These are phyloP conservation scores for Yamadazyma olivae DNA, from an alignment of 805 yeast species.

Conservation along the genomic window DNA sequence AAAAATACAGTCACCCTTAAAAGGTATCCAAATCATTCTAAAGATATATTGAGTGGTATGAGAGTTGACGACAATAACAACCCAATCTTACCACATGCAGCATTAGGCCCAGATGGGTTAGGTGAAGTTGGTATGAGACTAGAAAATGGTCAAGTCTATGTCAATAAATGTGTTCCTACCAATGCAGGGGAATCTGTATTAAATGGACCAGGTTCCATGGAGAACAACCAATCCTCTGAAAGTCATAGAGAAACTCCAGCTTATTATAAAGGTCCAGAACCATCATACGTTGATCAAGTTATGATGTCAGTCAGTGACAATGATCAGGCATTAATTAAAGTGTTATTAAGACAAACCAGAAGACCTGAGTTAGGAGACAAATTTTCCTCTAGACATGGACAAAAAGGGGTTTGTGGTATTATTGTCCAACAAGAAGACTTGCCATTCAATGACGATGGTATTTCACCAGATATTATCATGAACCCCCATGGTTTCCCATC, in stretches of 20 bases:
- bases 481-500: slow-evolving; percentile 99
- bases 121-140: slow-evolving; percentile 94
- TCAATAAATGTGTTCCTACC: slow-evolving; percentile 89
- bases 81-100: slow-evolving; percentile 82
- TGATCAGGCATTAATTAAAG: slow-evolving; percentile 92
- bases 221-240: slow-evolving; percentile 38
- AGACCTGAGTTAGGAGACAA: slow-evolving; percentile 98
- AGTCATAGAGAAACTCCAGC: slow-evolving; percentile 88
- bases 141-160: slow-evolving; percentile 89
- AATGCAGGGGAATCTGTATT: slow-evolving; percentile 70
- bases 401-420: slow-evolving; percentile 98
- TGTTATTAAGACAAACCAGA: slow-evolving; percentile 88
- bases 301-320: slow-evolving; percentile 96
- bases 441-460: slow-evolving; percentile 92
- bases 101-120: slow-evolving; percentile 91
- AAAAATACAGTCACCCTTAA: slow-evolving; percentile 88
- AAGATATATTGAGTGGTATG: slow-evolving; percentile 89
- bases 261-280: slow-evolving; percentile 90
- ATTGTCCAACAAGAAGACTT: slow-evolving; percentile 95
- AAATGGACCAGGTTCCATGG: slow-evolving; percentile 11
- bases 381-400: slow-evolving; percentile 97
- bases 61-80: slow-evolving; percentile 77
- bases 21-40: slow-evolving; percentile 90
- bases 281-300: slow-evolving; percentile 93
- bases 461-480: slow-evolving; percentile 94